phyloP scores from a whole-genome alignment of 2,329 filamentous ascomycete genomes.

The Xylaria sp. region DNA sequence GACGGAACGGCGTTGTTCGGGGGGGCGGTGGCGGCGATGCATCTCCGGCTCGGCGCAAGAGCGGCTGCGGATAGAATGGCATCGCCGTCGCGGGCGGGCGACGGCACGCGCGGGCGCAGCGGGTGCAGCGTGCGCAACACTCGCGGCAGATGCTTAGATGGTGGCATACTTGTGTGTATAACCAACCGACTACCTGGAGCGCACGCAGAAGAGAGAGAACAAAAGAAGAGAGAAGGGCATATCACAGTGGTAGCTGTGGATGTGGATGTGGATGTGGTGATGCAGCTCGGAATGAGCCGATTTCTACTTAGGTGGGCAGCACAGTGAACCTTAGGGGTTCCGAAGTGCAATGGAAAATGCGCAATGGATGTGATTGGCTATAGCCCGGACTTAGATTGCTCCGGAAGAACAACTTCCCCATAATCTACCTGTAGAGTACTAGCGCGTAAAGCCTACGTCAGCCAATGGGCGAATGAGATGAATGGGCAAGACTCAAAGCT shows the following conservation, averaged over 20 bases:
- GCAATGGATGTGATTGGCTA: conserved; percentile 13
- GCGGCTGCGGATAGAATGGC: conserved; percentile 54
- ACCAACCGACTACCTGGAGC: not conserved
- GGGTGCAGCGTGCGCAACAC: conserved; percentile 34
- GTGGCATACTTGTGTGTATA: conserved; percentile 39
- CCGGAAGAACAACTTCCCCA: not conserved
- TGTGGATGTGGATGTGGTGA: conserved; percentile 4
- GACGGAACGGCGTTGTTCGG: conserved; percentile 41
- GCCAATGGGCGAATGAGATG: not conserved
- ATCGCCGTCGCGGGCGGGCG: conserved; percentile 45
- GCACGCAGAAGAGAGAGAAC: not conserved
- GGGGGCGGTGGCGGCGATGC: conserved; percentile 41
- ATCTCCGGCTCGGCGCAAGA: conserved; percentile 40
- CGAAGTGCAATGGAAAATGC: conserved; percentile 6
- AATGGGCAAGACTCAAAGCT: not conserved
- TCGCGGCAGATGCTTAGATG: conserved; percentile 37
- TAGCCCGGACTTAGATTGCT: conserved; percentile 14
- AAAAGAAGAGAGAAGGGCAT: not conserved
- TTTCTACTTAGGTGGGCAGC: too few species aligned
- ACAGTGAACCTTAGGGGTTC: too few species aligned
- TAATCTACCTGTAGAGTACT: not conserved
- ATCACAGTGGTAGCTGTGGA: not conserved
- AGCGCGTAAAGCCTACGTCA: not conserved
- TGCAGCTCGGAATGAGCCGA: conserved; percentile 12
- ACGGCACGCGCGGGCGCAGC: conserved; percentile 38